Base-by-base conservation (phyloP, 2,329 filamentous ascomycete genomes). In the Claviceps pazoutovae region DNA sequence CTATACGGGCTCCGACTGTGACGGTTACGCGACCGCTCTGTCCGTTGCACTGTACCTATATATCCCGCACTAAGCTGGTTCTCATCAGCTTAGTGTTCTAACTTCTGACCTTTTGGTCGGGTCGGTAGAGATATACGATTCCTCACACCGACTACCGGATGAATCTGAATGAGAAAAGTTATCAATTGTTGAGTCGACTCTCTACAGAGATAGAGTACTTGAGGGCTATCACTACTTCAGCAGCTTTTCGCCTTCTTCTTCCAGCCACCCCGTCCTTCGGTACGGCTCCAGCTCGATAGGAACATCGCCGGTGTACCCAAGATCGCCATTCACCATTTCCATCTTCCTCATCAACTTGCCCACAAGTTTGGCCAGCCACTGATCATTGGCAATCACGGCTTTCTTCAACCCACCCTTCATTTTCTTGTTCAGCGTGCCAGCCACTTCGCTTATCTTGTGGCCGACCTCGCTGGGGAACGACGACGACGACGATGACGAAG, bases 321-420 rank as follows among this genome's bases (percentile, higher is more conserved):
- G 5, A 36, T 53, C 51, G 7, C 51, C 51, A 23, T 50, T 30
- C 17, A 53, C 51, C 4, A 38, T 21, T 13, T 50, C 51, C 19
- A 53, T 5, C 48, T 50, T 53, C 38, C 19, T 36, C 51, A 50
- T 53, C 13, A 50, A n/a, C 16, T 48, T 53, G 7, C 51, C 51
- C 37, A 53, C 51, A 16, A 53, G 44, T 30, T 37, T 53, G 23
- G 51, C 48, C 7, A 53, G 36, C 51, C 48, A 47, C 14, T 53
- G 48, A n/a, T 53, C 57, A 37, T 58, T 54, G 48, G 61, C 59
- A 16, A 61, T 56, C 14, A 62, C 61, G 53, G 59, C 48, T 43
- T 60, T 56, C 37, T 60, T 55, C 42, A 64, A 58, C 56, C 86
- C 88, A 55, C 72, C 74, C 53, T 69, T 69, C 55, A 84, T 66